phyloP scores from a whole-genome alignment of 2,329 filamentous ascomycete genomes.

The Ophiosphaerella korrae region DNA sequence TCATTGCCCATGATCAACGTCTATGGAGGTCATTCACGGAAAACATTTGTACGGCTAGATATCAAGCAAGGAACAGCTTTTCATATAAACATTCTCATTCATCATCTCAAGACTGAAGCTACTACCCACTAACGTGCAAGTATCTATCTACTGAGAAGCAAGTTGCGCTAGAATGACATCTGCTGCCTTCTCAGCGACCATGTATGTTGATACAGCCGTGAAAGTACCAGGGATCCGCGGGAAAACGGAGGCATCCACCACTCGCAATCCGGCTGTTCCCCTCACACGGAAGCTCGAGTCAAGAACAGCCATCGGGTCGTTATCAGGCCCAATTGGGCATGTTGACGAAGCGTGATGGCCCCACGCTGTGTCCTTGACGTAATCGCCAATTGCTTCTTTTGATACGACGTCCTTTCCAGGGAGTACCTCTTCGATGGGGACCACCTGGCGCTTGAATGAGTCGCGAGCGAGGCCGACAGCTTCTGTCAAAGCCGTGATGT shows the following conservation, averaged over 20 bases:
- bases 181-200: slow-evolving; percentile 66
- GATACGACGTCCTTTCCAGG: slow-evolving; percentile 55
- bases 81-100: too few relatives aligned
- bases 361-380: slow-evolving; percentile 38
- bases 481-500: slow-evolving; percentile 60
- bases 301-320: slow-evolving; percentile 59
- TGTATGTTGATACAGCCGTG: slow-evolving; percentile 59
- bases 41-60: neutral
- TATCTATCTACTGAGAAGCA: neutral
- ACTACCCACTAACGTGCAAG: too few relatives aligned
- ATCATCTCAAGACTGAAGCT: too few relatives aligned
- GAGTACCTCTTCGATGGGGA: slow-evolving; percentile 51
- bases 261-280: slow-evolving; percentile 58
- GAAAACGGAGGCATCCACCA: slow-evolving; percentile 47
- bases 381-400: slow-evolving; percentile 36
- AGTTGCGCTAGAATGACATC: slow-evolving; percentile 57
- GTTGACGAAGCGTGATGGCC: slow-evolving; percentile 64
- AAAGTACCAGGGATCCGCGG: slow-evolving; percentile 57
- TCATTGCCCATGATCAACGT: neutral
- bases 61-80: neutral
- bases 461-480: slow-evolving; percentile 58
- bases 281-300: slow-evolving; percentile 58
- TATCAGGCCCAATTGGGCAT: slow-evolving; percentile 59
- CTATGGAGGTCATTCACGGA: neutral
- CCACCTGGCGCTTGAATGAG: slow-evolving; percentile 33